These are phyloP conservation scores for Magnusiomyces magnusii DNA, from an alignment of 1,139 yeast species.

Conservation along the genomic window DNA sequence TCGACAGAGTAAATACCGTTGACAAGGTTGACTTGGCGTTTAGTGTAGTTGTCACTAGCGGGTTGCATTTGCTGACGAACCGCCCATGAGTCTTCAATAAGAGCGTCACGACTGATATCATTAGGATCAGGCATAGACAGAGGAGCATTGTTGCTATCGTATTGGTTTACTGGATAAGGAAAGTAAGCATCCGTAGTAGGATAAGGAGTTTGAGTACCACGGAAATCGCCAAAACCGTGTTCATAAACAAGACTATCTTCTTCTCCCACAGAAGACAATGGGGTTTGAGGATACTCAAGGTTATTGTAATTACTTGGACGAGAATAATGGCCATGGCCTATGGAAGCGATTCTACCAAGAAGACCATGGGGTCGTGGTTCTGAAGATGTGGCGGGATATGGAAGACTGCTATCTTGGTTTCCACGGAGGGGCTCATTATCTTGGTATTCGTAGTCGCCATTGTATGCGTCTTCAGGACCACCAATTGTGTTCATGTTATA, in stretches of 20 bases:
- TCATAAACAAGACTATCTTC: background rate
- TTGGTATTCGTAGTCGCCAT: background rate
- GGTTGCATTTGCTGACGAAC: conserved; percentile 33
- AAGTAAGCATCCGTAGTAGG: conserved; percentile 8
- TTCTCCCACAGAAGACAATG: background rate
- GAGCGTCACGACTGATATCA: conserved; percentile 5
- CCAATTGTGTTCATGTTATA: background rate
- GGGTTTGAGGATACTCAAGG: background rate
- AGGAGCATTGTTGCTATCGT: conserved; percentile 18
- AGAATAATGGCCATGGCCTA: background rate
- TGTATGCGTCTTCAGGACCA: background rate
- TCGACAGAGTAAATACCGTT: conserved; percentile 68
- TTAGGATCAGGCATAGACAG: conserved; percentile 14
- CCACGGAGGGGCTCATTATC: background rate
- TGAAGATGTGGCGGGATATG: background rate
- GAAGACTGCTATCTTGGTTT: background rate
- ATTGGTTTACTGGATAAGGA: conserved; percentile 12
- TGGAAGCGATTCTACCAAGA: background rate
- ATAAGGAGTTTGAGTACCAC: background rate
- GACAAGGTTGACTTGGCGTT: conserved; percentile 54
- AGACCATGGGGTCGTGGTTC: background rate
- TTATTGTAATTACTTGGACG: background rate
- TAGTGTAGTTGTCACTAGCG: conserved; percentile 52
- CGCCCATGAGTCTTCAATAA: conserved; percentile 19
- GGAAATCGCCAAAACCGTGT: background rate